Base-by-base conservation (phyloP, 805 yeast genomes). In the Saturnispora quitensis region DNA sequence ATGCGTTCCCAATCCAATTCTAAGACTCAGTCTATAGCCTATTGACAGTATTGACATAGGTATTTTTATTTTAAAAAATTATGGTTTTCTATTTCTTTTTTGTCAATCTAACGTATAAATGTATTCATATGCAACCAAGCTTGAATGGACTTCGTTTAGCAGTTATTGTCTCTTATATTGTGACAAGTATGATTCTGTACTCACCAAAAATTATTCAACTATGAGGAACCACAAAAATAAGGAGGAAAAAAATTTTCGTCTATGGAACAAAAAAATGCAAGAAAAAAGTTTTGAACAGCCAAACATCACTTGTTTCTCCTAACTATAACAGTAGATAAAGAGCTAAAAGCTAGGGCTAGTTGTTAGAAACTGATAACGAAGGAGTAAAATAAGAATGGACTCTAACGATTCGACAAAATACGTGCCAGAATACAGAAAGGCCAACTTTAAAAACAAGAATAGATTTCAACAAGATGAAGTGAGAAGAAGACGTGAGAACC, bases 401-500 rank as follows among this genome's bases (percentile, higher is more conserved):
- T 73, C 84, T 46, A 56, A 61, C 50, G 89, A 84, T 58, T 73
- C 89, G 40, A 78, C 91, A 61, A 85, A 90, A 72, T 91, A 88
- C 70, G 87, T 93, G 55, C 99, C 99, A 45, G 98, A 93, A 70
- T 91, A 91, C 70, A 89, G 99, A 71, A 88, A 97, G 70, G 89
- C 97, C 42, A 88, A 85, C 66, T 93, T 87, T 76, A 93, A 93
- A 69, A 91, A 93, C 74, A 88, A 90, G 68, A 89, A 93, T 57
- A 81, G 95, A 65, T 93, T 93, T 67, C 86, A 86, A 63, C 88
- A 89, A 53, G 99, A 93, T 67, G 99, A 93, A 75, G 81, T 93
- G 62, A 87, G 99, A 70, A 89, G 98, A 70, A 86, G 99, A 68
- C 85, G 98, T 69, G 99, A 91, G 69, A 95, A 87, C 53, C 97